Evolutionary conservation across 2,329 filamentous ascomycete genomes (phyloP).

Genomic region (Colletotrichum eremochloae): DNA sequence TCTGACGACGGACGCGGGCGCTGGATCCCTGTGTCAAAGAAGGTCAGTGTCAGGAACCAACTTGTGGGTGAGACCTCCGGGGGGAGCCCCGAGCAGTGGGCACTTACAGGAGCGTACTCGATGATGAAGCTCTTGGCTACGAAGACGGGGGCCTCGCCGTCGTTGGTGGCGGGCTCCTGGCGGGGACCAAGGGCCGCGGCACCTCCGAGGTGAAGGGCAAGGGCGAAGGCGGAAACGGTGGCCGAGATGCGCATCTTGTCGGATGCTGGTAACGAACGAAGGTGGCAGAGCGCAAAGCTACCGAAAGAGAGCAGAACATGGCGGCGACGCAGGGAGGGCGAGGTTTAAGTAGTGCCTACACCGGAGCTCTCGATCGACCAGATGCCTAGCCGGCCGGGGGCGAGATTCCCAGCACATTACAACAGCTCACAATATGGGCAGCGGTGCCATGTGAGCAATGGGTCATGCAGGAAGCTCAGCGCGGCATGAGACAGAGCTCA

Average conservation of each 20-base stretch:
- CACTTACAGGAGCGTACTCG: constrained; percentile 44
- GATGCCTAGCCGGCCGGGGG: neutral
- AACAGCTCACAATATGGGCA: neutral
- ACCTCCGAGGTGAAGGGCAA: constrained; percentile 37
- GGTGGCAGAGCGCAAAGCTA: constrained; percentile 31
- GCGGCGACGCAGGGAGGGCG: neutral
- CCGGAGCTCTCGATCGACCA: neutral
- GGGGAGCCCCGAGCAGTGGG: constrained; percentile 34
- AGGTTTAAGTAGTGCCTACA: constrained; percentile 24
- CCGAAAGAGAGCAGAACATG: neutral
- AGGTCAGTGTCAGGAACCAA: constrained; percentile 15
- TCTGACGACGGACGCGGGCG: constrained; percentile 41
- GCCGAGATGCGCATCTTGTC: constrained; percentile 40
- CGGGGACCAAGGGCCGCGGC: constrained; percentile 25
- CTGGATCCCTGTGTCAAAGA: constrained; percentile 20
- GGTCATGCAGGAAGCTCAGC: neutral
- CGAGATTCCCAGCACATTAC: neutral
- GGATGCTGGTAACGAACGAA: constrained; percentile 22
- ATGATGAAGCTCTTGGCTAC: constrained; percentile 45
- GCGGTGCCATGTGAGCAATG: constrained; percentile 7
- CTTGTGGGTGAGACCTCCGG: neutral
- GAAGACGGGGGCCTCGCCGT: constrained; percentile 1
- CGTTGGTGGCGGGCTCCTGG: constrained; percentile 12
- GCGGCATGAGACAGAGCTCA: neutral
- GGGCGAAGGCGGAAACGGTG: constrained; percentile 36